phyloP scores from a whole-genome alignment of 1,284 basidiomycete genomes.

The Gomphus sp. region DNA sequence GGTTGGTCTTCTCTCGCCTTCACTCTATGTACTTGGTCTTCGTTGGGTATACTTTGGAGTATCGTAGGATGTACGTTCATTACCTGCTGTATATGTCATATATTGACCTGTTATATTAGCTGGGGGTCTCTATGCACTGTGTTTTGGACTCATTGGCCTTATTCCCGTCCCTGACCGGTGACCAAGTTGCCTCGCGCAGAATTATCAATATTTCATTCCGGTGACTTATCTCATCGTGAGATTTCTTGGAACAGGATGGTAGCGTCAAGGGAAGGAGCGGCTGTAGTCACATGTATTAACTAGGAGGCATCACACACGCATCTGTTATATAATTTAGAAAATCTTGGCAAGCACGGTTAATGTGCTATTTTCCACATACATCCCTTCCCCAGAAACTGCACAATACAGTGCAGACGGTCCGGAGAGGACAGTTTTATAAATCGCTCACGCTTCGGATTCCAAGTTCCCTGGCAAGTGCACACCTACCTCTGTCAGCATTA shows the following conservation, averaged over 20 bases:
- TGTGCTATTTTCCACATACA: background rate
- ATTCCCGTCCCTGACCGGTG: slow-evolving; percentile 43
- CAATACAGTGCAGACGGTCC: no score
- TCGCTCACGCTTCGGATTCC: slow-evolving; percentile 55
- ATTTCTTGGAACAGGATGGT: background rate
- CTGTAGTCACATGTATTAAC: background rate
- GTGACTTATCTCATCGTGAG: background rate
- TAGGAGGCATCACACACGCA: background rate
- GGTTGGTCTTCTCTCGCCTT: slow-evolving; percentile 58
- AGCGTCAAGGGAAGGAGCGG: background rate
- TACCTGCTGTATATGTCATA: background rate
- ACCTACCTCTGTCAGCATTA: slow-evolving; percentile 63
- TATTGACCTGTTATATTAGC: slow-evolving; percentile 26
- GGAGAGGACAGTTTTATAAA: slow-evolving; percentile 19
- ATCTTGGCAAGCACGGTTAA: background rate
- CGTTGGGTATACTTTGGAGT: slow-evolving; percentile 52
- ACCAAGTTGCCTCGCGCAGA: background rate
- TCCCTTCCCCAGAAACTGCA: background rate
- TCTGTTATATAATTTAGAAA: background rate
- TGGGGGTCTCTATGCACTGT: slow-evolving; percentile 55
- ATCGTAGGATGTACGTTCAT: slow-evolving; percentile 49
- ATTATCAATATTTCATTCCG: background rate
- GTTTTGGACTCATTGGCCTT: slow-evolving; percentile 61
- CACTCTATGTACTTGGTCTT: slow-evolving; percentile 55
- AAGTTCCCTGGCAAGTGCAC: slow-evolving; percentile 59